Evolutionary conservation across 1,139 yeast genomes (phyloP).

Genomic region (Suhomyces chickasaworum): DNA sequence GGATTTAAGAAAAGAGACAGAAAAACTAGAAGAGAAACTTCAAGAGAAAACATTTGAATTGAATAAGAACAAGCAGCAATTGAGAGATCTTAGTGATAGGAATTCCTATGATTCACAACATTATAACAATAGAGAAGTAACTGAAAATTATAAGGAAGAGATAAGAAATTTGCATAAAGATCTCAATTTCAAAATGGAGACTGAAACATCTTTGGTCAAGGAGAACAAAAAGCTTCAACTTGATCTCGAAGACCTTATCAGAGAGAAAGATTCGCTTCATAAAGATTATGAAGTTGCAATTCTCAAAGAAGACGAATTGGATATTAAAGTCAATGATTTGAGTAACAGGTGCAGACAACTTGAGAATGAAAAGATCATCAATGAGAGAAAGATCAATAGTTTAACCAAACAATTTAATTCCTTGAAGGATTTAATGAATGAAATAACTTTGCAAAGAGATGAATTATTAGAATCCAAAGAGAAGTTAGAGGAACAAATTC

Average conservation of each 20-base stretch:
- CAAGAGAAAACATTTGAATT: constrained; percentile 62
- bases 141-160: constrained; percentile 56
- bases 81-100: constrained; percentile 50
- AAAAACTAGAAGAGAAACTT: constrained; percentile 57
- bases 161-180: constrained; percentile 61
- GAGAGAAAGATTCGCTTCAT: constrained; percentile 52
- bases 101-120: constrained; percentile 54
- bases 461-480: constrained; percentile 50
- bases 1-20: constrained; percentile 55
- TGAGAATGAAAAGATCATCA: constrained; percentile 45
- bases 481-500: constrained; percentile 47
- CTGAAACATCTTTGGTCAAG: constrained; percentile 66
- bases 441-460: constrained; percentile 53
- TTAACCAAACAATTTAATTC: constrained; percentile 53
- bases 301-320: constrained; percentile 54
- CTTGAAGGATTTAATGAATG: constrained; percentile 54
- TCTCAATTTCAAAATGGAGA: constrained; percentile 56
- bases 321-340: constrained; percentile 44
- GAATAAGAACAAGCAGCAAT: constrained; percentile 49
- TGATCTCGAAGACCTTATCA: constrained; percentile 58
- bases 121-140: constrained; percentile 44
- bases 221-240: constrained; percentile 62
- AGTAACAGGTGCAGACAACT: constrained; percentile 50
- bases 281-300: constrained; percentile 52
- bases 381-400: constrained; percentile 49